phyloP scores from a whole-genome alignment of 1,139 yeast genomes.

The Yamadazyma spencermartinsiae region DNA sequence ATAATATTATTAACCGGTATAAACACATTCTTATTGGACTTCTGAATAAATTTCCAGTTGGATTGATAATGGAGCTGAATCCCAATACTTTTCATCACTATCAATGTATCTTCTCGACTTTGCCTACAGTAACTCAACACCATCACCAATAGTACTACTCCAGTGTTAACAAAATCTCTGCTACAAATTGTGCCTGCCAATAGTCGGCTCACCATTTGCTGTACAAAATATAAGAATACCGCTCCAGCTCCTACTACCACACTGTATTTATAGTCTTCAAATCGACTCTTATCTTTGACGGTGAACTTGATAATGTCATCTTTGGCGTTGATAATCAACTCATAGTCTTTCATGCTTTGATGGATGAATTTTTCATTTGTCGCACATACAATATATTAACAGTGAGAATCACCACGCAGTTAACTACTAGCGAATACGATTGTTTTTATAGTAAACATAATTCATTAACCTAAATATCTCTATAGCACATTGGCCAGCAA shows the following conservation, averaged over 20 bases:
- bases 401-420: too few species aligned
- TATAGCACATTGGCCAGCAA: background rate
- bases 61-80: slow-evolving; percentile 31
- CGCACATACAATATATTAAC: background rate
- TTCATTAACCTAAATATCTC: background rate
- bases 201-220: background rate
- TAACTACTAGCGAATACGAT: too few species aligned
- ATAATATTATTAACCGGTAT: slow-evolving; percentile 54
- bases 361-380: background rate
- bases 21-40: slow-evolving; percentile 31
- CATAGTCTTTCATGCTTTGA: slow-evolving; percentile 14
- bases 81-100: slow-evolving; percentile 40
- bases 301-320: slow-evolving; percentile 15
- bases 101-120: slow-evolving; percentile 32
- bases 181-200: background rate
- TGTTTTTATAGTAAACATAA: too few species aligned
- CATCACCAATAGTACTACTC: slow-evolving; percentile 5
- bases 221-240: background rate
- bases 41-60: slow-evolving; percentile 28
- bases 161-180: background rate
- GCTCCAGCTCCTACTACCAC: background rate
- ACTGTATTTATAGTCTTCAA: slow-evolving; percentile 4
- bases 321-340: slow-evolving; percentile 12
- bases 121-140: slow-evolving; percentile 21
- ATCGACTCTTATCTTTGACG: slow-evolving; percentile 14